Percentiles rank a stretch among this genome's conserved stretches.
These are phyloP conservation scores for Pelargonium cotyledonis DNA, from an alignment of 441 rosid genomes.

Conservation along the genomic window DNA sequence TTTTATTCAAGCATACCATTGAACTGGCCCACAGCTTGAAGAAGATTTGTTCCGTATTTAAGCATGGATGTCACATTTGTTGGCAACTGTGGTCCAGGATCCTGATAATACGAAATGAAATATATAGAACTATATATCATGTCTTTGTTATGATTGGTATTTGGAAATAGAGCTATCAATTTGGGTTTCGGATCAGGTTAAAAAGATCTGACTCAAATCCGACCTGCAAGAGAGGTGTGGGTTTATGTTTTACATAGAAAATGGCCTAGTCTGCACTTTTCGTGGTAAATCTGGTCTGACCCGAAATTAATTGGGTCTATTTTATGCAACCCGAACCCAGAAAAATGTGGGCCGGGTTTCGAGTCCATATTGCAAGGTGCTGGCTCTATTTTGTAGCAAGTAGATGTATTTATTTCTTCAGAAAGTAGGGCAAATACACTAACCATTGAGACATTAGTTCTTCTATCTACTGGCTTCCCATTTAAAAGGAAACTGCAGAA, in stretches of 20 bases:
- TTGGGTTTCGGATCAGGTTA: too few relatives aligned
- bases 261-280: too few relatives aligned
- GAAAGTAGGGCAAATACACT: conserved; percentile 22
- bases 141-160: neutral
- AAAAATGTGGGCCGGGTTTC: too few relatives aligned
- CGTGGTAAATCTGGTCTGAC: too few relatives aligned
- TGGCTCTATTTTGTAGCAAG: neutral
- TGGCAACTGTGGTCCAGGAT: conserved; percentile 74
- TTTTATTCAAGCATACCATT: conserved; percentile 41
- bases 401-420: conserved; percentile 7
- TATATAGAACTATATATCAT: conserved; percentile 12
- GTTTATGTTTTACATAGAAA: too few relatives aligned
- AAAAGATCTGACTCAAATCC: too few relatives aligned
- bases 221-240: too few relatives aligned
- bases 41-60: conserved; percentile 87
- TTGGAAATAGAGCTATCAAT: too few relatives aligned
- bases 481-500: conserved; percentile 66
- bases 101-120: conserved; percentile 34
- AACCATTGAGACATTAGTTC: conserved; percentile 62
- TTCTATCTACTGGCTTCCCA: conserved; percentile 67
- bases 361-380: too few relatives aligned
- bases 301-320: too few relatives aligned
- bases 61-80: conserved; percentile 60
- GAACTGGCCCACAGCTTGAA: conserved; percentile 87
- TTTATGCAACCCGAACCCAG: too few relatives aligned